Evolutionary conservation across 805 yeast genomes (phyloP), one percentile per base, ranked within the genome.

Genomic region (Metschnikowia shivogae): DNA sequence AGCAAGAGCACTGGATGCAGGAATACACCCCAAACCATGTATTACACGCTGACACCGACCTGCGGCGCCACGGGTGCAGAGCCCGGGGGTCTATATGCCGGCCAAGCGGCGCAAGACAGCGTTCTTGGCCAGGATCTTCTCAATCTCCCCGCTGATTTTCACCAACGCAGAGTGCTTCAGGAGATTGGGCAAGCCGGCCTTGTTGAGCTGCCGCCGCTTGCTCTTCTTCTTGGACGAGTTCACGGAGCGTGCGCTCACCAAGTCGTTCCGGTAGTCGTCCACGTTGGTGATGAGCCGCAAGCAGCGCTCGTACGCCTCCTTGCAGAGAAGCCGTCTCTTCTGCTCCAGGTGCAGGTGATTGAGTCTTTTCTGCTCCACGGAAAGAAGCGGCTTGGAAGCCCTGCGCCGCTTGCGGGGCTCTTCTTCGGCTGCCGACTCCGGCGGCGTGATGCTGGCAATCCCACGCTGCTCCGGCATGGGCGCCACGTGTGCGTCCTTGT

Each of bases 101-200:
- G 64, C 46, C 47, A 68, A 55, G n/a, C 45, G 42, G 48, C 59
- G 63, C 50, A 71, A 60, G 32, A 50, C 53, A 12, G 62, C 68
- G 51, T 71, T 71, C 51, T 63, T 61, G 37, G 43, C 29, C 48
- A 64, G 60, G 28, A 71, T 64, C 49, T 61, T 59, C 14, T 55
- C 49, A 37, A 71, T 70, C 53, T 71, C 76, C 34, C 60, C 54
- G 48, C 70, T 63, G 29, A 71, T 69, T 48, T 68, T 63, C 42
- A 62, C 58, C 54, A 71, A 65, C 2, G 76, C 74, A 44, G 67
- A 63, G 55, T 68, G 74, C 54, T 71, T 71, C 19, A 70, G 65
- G 48, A 71, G 63, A 53, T 71, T 71, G 17, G 76, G 76, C 53
- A 71, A 65, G 8, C 76, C 76, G 33, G 69, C 73, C 55, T 70